These are phyloP conservation scores for Pyricularia sp. DNA, from an alignment of 2,329 filamentous ascomycete genomes.

Conservation along the genomic window DNA sequence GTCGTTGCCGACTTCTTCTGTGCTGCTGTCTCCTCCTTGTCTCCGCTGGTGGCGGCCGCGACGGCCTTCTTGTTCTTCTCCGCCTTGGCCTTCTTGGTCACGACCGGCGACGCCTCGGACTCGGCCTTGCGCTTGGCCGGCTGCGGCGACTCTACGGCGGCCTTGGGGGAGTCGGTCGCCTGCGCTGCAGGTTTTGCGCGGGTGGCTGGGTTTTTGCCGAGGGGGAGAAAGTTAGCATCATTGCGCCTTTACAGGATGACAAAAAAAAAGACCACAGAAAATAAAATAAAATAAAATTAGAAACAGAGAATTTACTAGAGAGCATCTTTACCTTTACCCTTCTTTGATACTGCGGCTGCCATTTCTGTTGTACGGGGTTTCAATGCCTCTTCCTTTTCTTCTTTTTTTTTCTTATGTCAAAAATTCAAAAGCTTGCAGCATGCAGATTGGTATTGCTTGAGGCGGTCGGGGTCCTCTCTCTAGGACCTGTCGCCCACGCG, in stretches of 20 bases:
- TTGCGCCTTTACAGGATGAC: background rate
- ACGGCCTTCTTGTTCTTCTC: conserved; percentile 2
- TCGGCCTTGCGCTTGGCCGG: conserved; percentile 4
- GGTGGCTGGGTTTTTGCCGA: background rate
- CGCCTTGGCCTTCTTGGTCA: conserved; percentile 13
- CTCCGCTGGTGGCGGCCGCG: background rate
- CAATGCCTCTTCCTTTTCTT: background rate
- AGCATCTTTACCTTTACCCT: background rate
- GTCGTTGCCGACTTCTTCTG: background rate
- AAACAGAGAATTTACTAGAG: background rate
- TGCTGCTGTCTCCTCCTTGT: no score
- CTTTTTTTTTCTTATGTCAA: background rate
- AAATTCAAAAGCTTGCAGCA: background rate
- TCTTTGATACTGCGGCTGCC: background rate
- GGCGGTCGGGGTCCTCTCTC: background rate
- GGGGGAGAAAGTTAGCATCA: background rate
- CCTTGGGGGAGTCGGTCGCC: background rate
- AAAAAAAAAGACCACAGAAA: background rate
- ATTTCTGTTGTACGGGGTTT: background rate
- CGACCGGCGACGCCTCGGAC: conserved; percentile 13
- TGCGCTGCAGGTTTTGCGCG: conserved; percentile 3
- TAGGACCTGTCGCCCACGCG: background rate
- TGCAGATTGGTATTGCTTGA: background rate
- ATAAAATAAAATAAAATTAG: no score
- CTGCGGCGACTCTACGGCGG: background rate